phyloP scores from a whole-genome alignment of 2,329 filamentous ascomycete genomes.

The Hypoxylon sp. region DNA sequence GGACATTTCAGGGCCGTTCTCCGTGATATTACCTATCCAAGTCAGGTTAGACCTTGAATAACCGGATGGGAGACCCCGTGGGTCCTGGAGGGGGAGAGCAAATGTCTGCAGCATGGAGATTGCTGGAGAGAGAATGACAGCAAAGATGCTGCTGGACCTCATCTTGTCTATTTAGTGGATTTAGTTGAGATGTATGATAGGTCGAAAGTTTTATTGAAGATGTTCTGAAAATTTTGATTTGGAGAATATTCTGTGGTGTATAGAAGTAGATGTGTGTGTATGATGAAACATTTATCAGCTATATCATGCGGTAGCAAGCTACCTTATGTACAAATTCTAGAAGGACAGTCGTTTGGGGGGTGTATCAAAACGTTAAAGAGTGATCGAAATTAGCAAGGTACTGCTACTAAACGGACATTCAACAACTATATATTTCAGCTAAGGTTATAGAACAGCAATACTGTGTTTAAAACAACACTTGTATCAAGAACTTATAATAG shows the following conservation, averaged over 20 bases:
- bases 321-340: neutral
- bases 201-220: neutral
- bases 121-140: constrained; percentile 5
- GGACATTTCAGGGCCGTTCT: constrained; percentile 22
- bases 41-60: constrained; percentile 29
- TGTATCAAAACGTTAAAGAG: neutral
- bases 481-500: too few relatives aligned
- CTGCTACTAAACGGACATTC: too few relatives aligned
- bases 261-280: neutral
- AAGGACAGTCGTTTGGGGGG: neutral
- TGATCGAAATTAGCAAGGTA: constrained; percentile 31
- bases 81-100: neutral
- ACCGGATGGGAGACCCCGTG: constrained; percentile 8
- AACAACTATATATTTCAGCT: too few relatives aligned
- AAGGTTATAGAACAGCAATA: too few relatives aligned
- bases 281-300: neutral
- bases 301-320: neutral
- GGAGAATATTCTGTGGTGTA: neutral
- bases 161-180: neutral
- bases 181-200: neutral
- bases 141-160: constrained; percentile 12
- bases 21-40: constrained; percentile 30
- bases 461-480: too few relatives aligned
- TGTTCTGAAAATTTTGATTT: neutral
- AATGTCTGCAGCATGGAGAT: neutral